phyloP scores from a whole-genome alignment of 176 grass and related monocot species.

The Zoysia pacifica region DNA sequence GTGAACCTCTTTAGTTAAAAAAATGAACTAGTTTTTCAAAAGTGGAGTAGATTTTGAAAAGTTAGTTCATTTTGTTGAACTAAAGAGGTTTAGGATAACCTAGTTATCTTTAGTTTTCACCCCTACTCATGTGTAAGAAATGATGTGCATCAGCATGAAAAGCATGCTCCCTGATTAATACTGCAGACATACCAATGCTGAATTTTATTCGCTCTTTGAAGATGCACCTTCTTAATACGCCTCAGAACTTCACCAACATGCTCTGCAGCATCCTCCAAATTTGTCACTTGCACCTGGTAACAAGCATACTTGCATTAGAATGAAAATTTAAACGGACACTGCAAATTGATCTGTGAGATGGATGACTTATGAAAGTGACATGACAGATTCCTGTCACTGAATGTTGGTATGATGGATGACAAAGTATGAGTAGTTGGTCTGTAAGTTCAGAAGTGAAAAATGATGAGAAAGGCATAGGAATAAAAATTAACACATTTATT shows the following conservation, averaged over 20 bases:
- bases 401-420: no score
- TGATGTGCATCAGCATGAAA: not conserved
- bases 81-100: no score
- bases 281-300: conserved; percentile 84
- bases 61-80: no score
- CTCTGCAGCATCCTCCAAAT: conserved; percentile 91
- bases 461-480: no score
- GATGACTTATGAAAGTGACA: not conserved
- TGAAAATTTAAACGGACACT: not conserved
- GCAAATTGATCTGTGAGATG: not conserved
- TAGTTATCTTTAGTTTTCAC: no score
- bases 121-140: no score
- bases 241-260: conserved; percentile 94
- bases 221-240: conserved; percentile 88
- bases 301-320: not conserved
- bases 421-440: no score
- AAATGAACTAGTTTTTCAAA: no score
- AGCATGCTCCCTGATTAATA: not conserved
- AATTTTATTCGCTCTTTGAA: conserved; percentile 95
- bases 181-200: conserved; percentile 60
- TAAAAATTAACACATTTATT: no score
- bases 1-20: no score
- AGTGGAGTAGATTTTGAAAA: no score
- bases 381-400: not conserved
- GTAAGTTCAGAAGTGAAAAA: no score